Base-by-base conservation (phyloP, 306 rosid genomes). In the Luffa aegyptiaca region DNA sequence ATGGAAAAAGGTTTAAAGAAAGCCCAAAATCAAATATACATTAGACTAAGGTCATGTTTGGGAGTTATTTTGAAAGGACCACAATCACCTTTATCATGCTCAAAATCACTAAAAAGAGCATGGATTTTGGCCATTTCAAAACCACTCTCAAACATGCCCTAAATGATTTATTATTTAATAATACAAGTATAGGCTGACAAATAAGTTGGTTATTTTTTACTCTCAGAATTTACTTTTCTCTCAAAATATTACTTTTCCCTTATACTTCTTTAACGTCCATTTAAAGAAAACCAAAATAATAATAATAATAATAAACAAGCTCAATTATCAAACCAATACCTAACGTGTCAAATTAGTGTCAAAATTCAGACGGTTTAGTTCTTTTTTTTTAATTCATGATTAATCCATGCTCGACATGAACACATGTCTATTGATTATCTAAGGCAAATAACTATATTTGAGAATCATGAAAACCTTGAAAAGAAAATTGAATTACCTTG, bases 401-500 rank as follows among this genome's bases (percentile, higher is more conserved):
- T 2, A 16, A 35, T 35, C 6, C 20, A 35, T 63, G 41, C 20
- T 62, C 33, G 31, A 33, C 44, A 62, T 9, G 7, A 61, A 26
- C 17, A 61, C 39, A 58, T 0, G 14, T 21, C 13, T 13, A 20
- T 11, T 61, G 68, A 31, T 3, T 11, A 11, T 3, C 18, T 10
- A 31, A 26, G 39, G 13, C 39, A 14, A 63, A 63, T n/a, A 33
- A 0, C 69, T 65, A 37, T 37, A 35, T 10, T 6, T 7, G 17
- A 44, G 35, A 69, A 69, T 2, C 8, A 20, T 69, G 8, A 69
- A 69, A 39, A 63, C 17, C 33, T 69, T 42, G 8, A 9, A 69
- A 44, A 69, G 17, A 18, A n/a, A 39, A 45, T 17, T 79, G 81
- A 35, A 71, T 86, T 88, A 95, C 98, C 98, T 95, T 92, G 87